These are phyloP conservation scores for Boechera divaricarpa DNA, from an alignment of 345 rosid species.

Conservation along the genomic window DNA sequence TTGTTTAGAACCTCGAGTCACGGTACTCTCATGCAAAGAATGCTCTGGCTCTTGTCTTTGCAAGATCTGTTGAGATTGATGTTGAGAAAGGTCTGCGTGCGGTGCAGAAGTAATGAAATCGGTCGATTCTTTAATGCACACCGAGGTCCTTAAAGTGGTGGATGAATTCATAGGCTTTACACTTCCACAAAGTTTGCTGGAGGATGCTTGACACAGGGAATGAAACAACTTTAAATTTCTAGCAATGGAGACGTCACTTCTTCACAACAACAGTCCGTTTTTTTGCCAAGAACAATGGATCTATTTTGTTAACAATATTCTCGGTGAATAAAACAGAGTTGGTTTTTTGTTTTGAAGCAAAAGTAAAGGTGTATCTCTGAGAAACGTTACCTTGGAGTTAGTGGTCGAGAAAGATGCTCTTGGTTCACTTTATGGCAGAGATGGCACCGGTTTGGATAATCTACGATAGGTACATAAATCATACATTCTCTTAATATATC, in stretches of 20 bases:
- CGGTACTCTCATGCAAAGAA: conserved; percentile 66
- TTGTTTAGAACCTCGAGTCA: conserved; percentile 53
- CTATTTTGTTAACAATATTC: conserved; percentile 10
- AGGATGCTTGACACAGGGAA: conserved; percentile 40
- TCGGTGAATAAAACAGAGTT: neutral
- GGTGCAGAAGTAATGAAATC: conserved; percentile 48
- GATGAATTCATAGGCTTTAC: conserved; percentile 36
- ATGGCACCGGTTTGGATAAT: conserved; percentile 60
- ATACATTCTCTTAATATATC: neutral
- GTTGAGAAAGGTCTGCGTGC: conserved; percentile 49
- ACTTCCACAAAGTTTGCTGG: conserved; percentile 29
- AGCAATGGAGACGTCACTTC: conserved; percentile 34
- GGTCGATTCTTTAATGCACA: conserved; percentile 44
- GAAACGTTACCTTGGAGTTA: conserved; percentile 60
- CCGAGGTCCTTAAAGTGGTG: conserved; percentile 44
- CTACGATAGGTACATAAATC: conserved; percentile 52
- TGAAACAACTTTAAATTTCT: conserved; percentile 46
- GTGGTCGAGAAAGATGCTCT: conserved; percentile 50
- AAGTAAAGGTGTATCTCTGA: conserved; percentile 50
- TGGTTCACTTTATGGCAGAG: conserved; percentile 57
- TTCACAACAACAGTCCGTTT: conserved; percentile 35
- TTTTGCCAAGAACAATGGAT: conserved; percentile 17
- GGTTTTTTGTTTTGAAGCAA: conserved; percentile 42
- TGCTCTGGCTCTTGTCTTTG: conserved; percentile 60
- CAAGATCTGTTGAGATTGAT: conserved; percentile 60